Evolutionary conservation across 75 land plant species (phyloP), one percentile per base, ranked within the genome.

Genomic region (Pseudotsuga menziesii): DNA sequence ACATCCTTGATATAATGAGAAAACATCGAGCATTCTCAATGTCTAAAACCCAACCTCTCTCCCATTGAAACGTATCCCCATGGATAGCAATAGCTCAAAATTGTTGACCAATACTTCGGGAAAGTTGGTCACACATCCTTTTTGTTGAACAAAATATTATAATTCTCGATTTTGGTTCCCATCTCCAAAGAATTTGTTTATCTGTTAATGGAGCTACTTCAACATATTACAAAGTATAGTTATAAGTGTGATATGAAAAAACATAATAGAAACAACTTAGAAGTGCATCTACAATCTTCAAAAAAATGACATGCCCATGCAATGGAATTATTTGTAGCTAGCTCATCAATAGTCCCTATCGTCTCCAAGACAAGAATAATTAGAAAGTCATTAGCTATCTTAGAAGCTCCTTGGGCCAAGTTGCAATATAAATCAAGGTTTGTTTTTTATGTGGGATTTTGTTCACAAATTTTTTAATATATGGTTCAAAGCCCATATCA

Each of bases 401-500:
- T 15, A 89, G 77, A 52, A 91, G 91, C 29, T 89, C 91, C 67
- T 78, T 85, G 0, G 93, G 93, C 89, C 89, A 91, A 25, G 93
- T 87, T 22, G 93, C 91, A 11, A 89, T 91, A 66, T 74, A 91
- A 91, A 91, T 91, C 5, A 91, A 82, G n/a, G 93, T 91, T 66
- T 91, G 93, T 13, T 91, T 81, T 55, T 82, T 77, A 61, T 32
- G 0, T 52, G 86, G 86, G 55, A 93, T 79, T 78, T 88, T 79
- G 77, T 89, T 85, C 81, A 91, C 91, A 78, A 91, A 89, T 76
- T 93, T 93, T 32, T 91, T 71, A 54, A 93, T 91, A 77, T 91
- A 91, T 26, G 93, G 90, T 59, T 89, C 92, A 80, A 91, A 91
- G n/a, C 94, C 92, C 94, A 91, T 91, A 75, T 89, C 94, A 61